Evolutionary conservation across 1,284 basidiomycete species (phyloP), one percentile per base, ranked within the genome.

Genomic region (Fomitopsis pinicola): DNA sequence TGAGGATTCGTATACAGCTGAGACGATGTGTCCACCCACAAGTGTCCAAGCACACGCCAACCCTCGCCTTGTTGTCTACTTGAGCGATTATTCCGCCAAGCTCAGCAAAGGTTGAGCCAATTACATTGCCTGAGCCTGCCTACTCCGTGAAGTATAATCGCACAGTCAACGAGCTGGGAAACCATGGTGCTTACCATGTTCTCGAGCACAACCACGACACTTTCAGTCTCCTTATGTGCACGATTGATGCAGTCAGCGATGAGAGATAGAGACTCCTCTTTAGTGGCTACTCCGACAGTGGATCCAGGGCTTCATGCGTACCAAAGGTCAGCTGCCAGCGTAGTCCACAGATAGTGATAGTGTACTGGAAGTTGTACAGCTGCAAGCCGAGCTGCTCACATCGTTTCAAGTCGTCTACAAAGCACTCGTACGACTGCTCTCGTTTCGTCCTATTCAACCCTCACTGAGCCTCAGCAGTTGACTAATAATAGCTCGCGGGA

Each of bases 41-140:
- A 0, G 94, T 95, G 75, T 96, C 94, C 59, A 96, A 75, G 73
- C 93, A 95, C 1, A 95, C 87, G 0, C 92, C 89, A 0, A 95
- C 85, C 40, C 93, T 76, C 0, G 76, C 74, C 73, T 94, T 94
- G 71, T 95, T 85, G 5, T 87, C 77, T 0, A 95, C 89, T n/a
- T 79, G 77, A 0, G 76, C 71, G 45, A 96, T 94, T 62, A 95
- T 93, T 1, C 75, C 76, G 0, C 81, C 82, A 10, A 95, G 73
- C 63, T 95, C 87, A 14, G 78, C 71, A 67, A 94, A 92, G 12
- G 82, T 78, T 1, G 85, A 85, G 1, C 94, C 93, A 45, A 95
- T 81, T 58, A 94, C 82, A 66, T 94, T 94, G 7, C 89, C 89
- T 28, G 87, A 82, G 26, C 92, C 92, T 1, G 91, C 90, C 91